Conservation (phyloP, 768 basidiomycete genomes). For the Tulasnella calospora region DNA sequence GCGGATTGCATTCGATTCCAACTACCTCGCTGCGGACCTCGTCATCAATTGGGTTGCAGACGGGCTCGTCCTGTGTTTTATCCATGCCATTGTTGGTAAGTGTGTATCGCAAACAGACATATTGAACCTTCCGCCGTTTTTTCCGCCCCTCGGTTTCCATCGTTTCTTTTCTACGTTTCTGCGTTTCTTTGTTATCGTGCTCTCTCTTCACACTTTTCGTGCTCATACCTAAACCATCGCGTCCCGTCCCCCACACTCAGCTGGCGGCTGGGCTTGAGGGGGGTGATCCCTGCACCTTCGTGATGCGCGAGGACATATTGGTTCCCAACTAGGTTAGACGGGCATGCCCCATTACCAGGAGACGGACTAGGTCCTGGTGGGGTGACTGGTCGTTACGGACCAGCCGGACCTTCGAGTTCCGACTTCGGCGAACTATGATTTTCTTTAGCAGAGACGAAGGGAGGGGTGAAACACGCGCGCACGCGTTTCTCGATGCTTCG, state of each 20-base stretch:
- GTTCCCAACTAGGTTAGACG: not conserved
- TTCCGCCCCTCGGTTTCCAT: not conserved
- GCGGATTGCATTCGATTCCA: constrained; percentile 60
- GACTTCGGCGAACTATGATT: constrained; percentile 2
- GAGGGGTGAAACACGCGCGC: not conserved
- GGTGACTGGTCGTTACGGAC: not conserved
- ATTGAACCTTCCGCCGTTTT: not conserved
- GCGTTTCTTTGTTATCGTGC: not conserved
- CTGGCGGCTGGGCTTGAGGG: not conserved
- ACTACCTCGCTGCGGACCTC: constrained; percentile 84
- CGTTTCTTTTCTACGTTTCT: not conserved
- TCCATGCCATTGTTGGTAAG: constrained; percentile 77
- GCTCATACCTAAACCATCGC: not conserved
- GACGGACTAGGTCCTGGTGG: not conserved
- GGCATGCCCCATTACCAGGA: not conserved
- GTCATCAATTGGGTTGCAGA: constrained; percentile 88
- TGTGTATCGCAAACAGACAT: not conserved
- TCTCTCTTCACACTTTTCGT: not conserved
- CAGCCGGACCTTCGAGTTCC: not conserved
- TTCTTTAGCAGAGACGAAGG: not conserved
- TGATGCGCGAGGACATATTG: not conserved
- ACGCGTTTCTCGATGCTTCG: constrained; percentile 4
- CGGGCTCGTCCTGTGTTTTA: constrained; percentile 80
- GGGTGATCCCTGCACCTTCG: not conserved
- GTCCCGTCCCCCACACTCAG: constrained; percentile 6